Evolutionary conservation across 2,329 filamentous ascomycete species (phyloP).

Genomic region (Colletotrichum musae): DNA sequence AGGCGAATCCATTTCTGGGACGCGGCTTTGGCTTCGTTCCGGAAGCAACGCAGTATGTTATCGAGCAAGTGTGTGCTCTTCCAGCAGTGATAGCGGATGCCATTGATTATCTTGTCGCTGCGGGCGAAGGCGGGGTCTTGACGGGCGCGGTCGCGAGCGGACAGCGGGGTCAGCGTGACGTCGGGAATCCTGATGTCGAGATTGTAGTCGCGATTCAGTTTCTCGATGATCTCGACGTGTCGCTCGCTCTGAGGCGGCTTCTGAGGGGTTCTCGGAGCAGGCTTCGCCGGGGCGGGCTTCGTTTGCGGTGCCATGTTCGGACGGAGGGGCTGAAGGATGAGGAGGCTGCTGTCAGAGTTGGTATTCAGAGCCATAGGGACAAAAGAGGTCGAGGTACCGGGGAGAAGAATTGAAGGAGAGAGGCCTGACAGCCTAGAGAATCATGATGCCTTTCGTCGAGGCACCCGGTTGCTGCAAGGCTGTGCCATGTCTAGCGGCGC

Average conservation of each 20-base stretch:
- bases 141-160: not conserved
- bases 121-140: slow-evolving; percentile 15
- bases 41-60: slow-evolving; percentile 19
- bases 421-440: not conserved
- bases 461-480: not conserved
- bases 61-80: slow-evolving; percentile 2
- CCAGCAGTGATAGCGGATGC: slow-evolving; percentile 19
- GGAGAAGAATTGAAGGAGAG: too few species aligned
- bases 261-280: slow-evolving; percentile 21
- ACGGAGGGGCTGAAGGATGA: not conserved
- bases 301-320: slow-evolving; percentile 21
- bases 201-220: slow-evolving; percentile 28
- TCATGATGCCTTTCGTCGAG: slow-evolving; percentile 1
- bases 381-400: not conserved
- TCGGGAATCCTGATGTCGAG: slow-evolving; percentile 26
- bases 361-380: not conserved
- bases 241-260: slow-evolving; percentile 8
- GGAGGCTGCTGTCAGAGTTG: not conserved
- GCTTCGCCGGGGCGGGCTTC: not conserved
- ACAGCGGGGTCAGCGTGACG: slow-evolving; percentile 10
- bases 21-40: slow-evolving; percentile 19
- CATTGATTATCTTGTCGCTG: slow-evolving; percentile 13
- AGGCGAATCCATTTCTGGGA: slow-evolving; percentile 26
- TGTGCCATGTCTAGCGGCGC: slow-evolving; percentile 16
- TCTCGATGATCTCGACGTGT: slow-evolving; percentile 31